phyloP scores from a whole-genome alignment of 495 filamentous ascomycete genomes.

The Aspergillus indologenus region DNA sequence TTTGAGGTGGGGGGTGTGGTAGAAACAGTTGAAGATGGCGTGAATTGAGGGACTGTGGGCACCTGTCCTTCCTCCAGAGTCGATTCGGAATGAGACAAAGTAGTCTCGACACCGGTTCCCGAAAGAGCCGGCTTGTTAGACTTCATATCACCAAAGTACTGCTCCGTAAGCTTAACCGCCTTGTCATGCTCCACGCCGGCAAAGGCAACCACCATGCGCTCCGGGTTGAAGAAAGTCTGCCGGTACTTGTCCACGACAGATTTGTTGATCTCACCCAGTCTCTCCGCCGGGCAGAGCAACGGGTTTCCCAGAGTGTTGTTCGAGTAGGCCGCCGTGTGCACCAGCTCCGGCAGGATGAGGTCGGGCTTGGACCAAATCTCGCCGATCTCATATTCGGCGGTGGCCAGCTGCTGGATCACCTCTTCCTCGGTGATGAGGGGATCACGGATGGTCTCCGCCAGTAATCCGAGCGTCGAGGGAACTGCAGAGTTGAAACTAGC shows the following conservation, averaged over 20 bases:
- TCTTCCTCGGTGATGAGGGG: constrained; percentile 89
- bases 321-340: constrained; percentile 92
- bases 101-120: constrained; percentile 53
- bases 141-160: constrained; percentile 91
- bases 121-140: constrained; percentile 46
- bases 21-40: constrained; percentile 38
- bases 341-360: constrained; percentile 89
- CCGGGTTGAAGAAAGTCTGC: constrained; percentile 78
- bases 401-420: constrained; percentile 79
- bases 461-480: constrained; percentile 72
- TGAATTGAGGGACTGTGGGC: constrained; percentile 41
- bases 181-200: constrained; percentile 82
- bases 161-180: constrained; percentile 74
- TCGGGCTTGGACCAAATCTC: constrained; percentile 99
- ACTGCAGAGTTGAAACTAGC: constrained; percentile 96
- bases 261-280: constrained; percentile 72
- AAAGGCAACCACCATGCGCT: constrained; percentile 91
- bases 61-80: constrained; percentile 38
- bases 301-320: constrained; percentile 95
- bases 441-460: constrained; percentile 92
- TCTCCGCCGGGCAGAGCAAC: constrained; percentile 82
- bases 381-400: constrained; percentile 89
- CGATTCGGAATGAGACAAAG: constrained; percentile 47
- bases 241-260: constrained; percentile 74
- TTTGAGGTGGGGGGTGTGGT: constrained; percentile 40